Percentiles rank a stretch among this genome's conserved stretches.
Conservation (phyloP, 1,284 basidiomycete genomes). For the Xanthoconium separans region DNA sequence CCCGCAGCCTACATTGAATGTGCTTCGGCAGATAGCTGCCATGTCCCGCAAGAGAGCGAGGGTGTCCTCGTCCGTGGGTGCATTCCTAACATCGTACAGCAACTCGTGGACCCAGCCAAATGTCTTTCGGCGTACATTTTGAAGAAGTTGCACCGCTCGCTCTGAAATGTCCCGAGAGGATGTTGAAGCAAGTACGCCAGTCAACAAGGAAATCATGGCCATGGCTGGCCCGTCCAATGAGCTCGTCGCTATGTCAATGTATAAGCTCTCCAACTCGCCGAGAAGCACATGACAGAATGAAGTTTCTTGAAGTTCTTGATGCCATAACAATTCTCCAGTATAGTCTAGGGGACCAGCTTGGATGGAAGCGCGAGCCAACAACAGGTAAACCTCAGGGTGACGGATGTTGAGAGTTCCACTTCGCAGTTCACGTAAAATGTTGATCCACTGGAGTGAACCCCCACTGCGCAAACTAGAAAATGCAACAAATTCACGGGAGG, state of each 20-base stretch:
- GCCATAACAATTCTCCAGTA: not conserved
- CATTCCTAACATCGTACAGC: not conserved
- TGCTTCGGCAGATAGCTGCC: not conserved
- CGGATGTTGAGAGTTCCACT: not conserved
- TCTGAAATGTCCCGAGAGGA: too few relatives aligned
- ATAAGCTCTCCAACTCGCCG: not conserved
- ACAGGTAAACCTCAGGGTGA: not conserved
- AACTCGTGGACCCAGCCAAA: not conserved
- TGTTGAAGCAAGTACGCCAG: too few relatives aligned
- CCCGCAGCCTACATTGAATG: not conserved
- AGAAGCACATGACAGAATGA: not conserved
- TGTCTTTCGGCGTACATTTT: not conserved
- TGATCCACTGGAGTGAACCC: conserved; percentile 1
- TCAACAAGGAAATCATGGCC: too few relatives aligned
- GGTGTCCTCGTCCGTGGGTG: not conserved
- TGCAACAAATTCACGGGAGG: not conserved
- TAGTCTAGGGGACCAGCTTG: not conserved
- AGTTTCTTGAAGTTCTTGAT: not conserved
- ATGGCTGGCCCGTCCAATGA: not conserved
- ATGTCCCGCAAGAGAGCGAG: not conserved
- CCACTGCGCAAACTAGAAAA: not conserved
- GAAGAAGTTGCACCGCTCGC: too few relatives aligned
- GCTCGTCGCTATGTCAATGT: not conserved
- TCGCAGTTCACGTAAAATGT: not conserved
- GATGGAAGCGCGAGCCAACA: not conserved